These are phyloP conservation scores for Syzygium grande DNA, from an alignment of 345 rosid species.

Conservation along the genomic window DNA sequence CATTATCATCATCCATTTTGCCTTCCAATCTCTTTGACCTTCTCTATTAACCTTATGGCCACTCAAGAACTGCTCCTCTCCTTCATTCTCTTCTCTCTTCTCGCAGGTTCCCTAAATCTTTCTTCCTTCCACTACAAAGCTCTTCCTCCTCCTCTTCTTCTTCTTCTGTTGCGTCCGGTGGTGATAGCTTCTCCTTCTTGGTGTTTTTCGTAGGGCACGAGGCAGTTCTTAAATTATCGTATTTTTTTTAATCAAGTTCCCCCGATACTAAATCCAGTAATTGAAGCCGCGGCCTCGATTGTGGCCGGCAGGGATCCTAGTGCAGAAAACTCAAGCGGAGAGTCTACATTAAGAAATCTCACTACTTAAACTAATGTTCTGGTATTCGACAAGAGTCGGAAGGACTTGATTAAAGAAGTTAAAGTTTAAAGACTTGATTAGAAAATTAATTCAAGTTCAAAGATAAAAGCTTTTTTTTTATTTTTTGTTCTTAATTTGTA, in stretches of 20 bases:
- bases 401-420: neutral
- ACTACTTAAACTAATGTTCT: neutral
- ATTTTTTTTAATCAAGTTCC: no score
- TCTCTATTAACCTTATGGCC: neutral
- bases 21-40: neutral
- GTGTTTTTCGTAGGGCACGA: neutral
- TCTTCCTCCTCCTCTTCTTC: neutral
- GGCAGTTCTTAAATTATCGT: no score
- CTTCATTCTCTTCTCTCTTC: neutral
- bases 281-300: no score
- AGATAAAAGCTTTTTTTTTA: neutral
- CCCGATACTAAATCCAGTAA: no score
- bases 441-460: neutral
- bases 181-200: neutral
- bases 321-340: no score
- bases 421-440: neutral
- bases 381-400: neutral
- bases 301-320: no score
- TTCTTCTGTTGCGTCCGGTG: neutral
- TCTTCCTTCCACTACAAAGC: no score
- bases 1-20: neutral
- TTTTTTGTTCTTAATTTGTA: neutral
- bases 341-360: no score
- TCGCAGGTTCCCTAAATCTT: neutral
- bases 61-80: neutral